Evolutionary conservation across 2,329 filamentous ascomycete genomes (phyloP).

Genomic region (Apiospora marii): DNA sequence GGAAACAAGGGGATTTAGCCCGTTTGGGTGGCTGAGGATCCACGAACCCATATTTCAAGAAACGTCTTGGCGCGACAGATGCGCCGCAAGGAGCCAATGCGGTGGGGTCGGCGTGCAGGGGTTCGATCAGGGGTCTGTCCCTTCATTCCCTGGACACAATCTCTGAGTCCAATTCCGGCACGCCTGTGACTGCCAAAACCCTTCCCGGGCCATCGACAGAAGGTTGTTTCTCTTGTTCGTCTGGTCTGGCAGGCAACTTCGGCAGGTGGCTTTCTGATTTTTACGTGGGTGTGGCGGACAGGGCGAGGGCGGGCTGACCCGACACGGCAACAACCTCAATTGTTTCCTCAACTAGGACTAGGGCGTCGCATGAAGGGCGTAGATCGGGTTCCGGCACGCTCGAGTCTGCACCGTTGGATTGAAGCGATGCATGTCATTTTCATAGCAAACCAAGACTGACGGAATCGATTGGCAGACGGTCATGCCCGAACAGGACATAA

Average conservation of each 20-base stretch:
- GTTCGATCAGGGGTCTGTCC: neutral
- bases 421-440: neutral
- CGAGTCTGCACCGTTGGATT: neutral
- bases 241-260: neutral
- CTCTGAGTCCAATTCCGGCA: slow-evolving; percentile 5
- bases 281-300: neutral
- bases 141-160: neutral
- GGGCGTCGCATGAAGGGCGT: neutral
- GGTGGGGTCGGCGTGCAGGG: neutral
- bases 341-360: slow-evolving; percentile 16
- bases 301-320: neutral
- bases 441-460: neutral
- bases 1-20: neutral
- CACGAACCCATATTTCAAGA: slow-evolving; percentile 28
- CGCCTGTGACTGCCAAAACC: neutral
- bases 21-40: neutral
- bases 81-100: slow-evolving; percentile 21
- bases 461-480: neutral
- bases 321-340: neutral
- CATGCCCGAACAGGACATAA: neutral
- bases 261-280: neutral
- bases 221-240: slow-evolving; percentile 16
- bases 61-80: slow-evolving; percentile 29
- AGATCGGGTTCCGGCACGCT: slow-evolving; percentile 18
- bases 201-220: neutral